Conservation (phyloP, 2,329 filamentous ascomycete species). For the Monilinia laxa region DNA sequence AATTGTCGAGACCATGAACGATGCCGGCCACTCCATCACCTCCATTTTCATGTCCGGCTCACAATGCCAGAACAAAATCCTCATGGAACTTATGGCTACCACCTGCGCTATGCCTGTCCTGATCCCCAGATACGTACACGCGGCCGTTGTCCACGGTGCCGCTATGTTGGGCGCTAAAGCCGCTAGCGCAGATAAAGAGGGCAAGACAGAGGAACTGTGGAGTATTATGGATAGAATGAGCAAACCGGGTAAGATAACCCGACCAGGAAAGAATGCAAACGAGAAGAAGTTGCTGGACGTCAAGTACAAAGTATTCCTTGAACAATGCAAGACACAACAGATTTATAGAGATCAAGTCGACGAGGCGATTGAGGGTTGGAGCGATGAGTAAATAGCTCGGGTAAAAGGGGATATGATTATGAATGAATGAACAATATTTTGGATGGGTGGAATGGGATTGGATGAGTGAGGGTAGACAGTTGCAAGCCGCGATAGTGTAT, state of each 20-base stretch:
- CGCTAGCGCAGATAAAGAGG: constrained; percentile 75
- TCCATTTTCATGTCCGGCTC: constrained; percentile 99
- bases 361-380: constrained; percentile 51
- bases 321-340: constrained; percentile 85
- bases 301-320: constrained; percentile 95
- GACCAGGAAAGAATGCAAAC: constrained; percentile 66
- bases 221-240: constrained; percentile 97
- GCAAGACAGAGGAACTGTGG: constrained; percentile 86
- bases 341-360: constrained; percentile 79
- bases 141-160: constrained; percentile 94
- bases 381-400: constrained; percentile 2
- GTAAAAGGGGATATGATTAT: neutral
- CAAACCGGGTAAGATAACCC: constrained; percentile 83
- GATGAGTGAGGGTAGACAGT: neutral
- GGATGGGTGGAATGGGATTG: neutral
- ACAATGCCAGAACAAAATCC: constrained; percentile 91
- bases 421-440: constrained; percentile 9
- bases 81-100: constrained; percentile 89
- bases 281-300: constrained; percentile 79
- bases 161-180: constrained; percentile 98
- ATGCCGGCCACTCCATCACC: constrained; percentile 78
- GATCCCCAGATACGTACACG: constrained; percentile 90
- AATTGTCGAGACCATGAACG: constrained; percentile 93
- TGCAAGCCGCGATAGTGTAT: neutral
- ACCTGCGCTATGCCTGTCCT: constrained; percentile 90